phyloP scores from a whole-genome alignment of 139 green algal genomes.

The Closterium sp. region DNA sequence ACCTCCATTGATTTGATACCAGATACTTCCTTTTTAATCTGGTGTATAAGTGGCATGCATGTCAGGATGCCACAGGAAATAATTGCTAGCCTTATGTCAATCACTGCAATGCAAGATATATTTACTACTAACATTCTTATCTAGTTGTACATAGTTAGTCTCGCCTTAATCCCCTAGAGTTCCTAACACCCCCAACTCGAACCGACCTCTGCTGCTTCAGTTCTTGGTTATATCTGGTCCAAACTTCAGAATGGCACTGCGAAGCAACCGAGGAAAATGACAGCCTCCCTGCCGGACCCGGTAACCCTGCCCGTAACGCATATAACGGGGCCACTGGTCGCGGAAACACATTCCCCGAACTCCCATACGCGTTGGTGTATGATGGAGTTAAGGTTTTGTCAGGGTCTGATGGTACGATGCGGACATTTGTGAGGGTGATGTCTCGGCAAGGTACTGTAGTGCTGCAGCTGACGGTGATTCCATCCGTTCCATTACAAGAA shows the following conservation, averaged over 20 bases:
- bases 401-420: neutral
- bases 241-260: neutral
- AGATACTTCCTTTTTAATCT: no score
- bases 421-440: neutral
- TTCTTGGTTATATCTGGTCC: neutral
- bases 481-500: neutral
- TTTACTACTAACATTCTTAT: no score
- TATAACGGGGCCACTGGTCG: neutral
- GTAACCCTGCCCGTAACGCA: neutral
- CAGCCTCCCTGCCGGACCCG: neutral
- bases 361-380: neutral
- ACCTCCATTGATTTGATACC: no score
- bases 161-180: neutral
- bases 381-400: neutral
- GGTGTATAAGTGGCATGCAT: no score
- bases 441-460: neutral
- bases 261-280: neutral
- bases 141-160: neutral
- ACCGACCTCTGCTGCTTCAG: neutral
- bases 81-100: no score
- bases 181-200: neutral
- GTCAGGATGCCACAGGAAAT: no score
- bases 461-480: neutral
- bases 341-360: neutral
- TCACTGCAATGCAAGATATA: no score